phyloP scores from a whole-genome alignment of 441 rosid genomes.

The Adansonia madagascariensis region DNA sequence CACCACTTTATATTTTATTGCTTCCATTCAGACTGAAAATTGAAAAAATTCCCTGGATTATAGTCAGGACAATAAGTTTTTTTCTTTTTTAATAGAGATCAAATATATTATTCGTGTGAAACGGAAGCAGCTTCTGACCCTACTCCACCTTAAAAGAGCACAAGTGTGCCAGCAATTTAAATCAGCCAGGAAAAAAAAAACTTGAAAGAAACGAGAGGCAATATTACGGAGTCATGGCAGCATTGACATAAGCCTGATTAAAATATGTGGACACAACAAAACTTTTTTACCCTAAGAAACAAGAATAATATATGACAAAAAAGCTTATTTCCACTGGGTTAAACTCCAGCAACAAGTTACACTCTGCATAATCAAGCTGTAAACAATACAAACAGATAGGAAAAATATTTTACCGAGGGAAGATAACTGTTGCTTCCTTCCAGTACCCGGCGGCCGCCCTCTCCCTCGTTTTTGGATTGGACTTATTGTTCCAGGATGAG shows the following conservation, averaged over 20 bases:
- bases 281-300: neutral
- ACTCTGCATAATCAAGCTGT: neutral
- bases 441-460: constrained; percentile 89
- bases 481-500: constrained; percentile 55
- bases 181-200: neutral
- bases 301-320: neutral
- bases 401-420: constrained; percentile 58
- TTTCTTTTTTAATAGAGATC: neutral
- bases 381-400: neutral
- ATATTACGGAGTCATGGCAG: neutral
- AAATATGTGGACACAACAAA: neutral
- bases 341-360: constrained; percentile 12
- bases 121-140: neutral
- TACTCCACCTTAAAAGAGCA: neutral
- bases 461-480: constrained; percentile 81
- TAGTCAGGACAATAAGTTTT: neutral
- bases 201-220: neutral
- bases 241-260: neutral
- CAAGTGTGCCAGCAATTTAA: constrained; percentile 3
- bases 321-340: constrained; percentile 9
- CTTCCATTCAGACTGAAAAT: constrained; percentile 7
- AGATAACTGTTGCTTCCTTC: constrained; percentile 73
- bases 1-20: neutral
- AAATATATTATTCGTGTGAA: neutral
- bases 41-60: neutral